Base-by-base conservation (phyloP, 768 basidiomycete genomes). In the Clavaria fumosa region DNA sequence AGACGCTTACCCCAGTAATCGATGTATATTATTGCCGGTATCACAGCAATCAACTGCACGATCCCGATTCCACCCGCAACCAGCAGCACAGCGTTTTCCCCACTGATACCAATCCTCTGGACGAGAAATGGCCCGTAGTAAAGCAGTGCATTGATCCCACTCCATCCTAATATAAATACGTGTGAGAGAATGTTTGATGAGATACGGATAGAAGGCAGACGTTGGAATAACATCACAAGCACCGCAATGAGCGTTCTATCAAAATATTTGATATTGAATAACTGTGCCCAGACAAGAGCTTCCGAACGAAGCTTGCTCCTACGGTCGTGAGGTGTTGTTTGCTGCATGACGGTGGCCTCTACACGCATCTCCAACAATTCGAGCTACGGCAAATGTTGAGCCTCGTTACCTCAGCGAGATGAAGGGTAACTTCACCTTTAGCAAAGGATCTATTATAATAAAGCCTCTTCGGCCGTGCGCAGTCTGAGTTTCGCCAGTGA, bases 61-160 rank as follows among this genome's bases (percentile, higher is more conserved):
- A 88, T 69, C 11, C 80, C 81, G 45, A 85, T 74, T 0, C 83
- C 80, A 17, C 84, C 84, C 0, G 79, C 69, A 3, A 78, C 73
- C n/a, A 83, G 45, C 0, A 86, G 61, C 3, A 61, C 55, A 5
- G 70, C 63, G 0, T 61, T 66, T 11, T 75, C 75, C 15, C 59
- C 57, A 0, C 61, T 66, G 41, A 75, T 70, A 12, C 76, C 75
- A 31, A 86, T 63, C 35, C 61, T 72, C 22, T 53, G 64, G 32
- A 85, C 68, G 2, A 88, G 61, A 0, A 71, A 73, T 1, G 84
- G 84, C 1, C 82, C 83, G 46, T 84, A 88, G 47, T 86, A 88
- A 5, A 86, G 59, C 22, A 88, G 51, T 7, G 84, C 82, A 48
- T 86, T 88, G 44, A 86, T 88, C 2, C 84, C 84, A 41, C 74